phyloP scores from a whole-genome alignment of 306 rosid genomes.

The Pueraria montana region DNA sequence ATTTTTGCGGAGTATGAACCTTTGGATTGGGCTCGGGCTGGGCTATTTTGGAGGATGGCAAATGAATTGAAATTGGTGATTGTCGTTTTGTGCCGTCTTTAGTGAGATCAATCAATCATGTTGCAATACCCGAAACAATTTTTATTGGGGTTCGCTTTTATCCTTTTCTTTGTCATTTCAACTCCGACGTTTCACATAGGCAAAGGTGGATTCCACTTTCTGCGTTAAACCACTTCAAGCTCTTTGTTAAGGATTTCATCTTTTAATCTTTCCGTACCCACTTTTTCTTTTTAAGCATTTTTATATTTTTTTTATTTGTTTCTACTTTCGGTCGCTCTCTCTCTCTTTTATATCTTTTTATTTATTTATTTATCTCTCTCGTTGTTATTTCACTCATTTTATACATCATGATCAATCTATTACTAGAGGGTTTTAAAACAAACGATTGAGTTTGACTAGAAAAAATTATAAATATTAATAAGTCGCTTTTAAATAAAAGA shows the following conservation, averaged over 20 bases:
- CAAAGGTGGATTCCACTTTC: not conserved
- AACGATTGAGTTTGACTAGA: no score
- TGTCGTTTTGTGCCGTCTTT: constrained; percentile 32
- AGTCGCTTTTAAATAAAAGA: no score
- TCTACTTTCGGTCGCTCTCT: no score
- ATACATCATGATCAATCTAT: no score
- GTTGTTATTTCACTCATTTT: no score
- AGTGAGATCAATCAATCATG: not conserved
- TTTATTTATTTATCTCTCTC: no score
- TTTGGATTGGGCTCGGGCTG: constrained; percentile 18
- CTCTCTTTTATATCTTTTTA: no score
- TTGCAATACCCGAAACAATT: not conserved
- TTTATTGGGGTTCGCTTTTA: not conserved
- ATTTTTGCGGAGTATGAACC: not conserved
- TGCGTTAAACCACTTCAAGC: constrained; percentile 8
- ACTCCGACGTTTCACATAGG: not conserved
- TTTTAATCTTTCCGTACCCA: not conserved
- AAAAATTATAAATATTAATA: no score
- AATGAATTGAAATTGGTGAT: not conserved
- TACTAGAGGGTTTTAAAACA: no score
- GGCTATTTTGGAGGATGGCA: not conserved
- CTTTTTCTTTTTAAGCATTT: not conserved
- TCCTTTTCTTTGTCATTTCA: not conserved
- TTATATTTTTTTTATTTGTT: not conserved
- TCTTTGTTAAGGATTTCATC: not conserved